A percentile compares a stretch with the other conserved stretches of the same genome.
These are phyloP conservation scores for Picea sitchensis DNA, from an alignment of 75 land plant genomes.

Conservation along the genomic window DNA sequence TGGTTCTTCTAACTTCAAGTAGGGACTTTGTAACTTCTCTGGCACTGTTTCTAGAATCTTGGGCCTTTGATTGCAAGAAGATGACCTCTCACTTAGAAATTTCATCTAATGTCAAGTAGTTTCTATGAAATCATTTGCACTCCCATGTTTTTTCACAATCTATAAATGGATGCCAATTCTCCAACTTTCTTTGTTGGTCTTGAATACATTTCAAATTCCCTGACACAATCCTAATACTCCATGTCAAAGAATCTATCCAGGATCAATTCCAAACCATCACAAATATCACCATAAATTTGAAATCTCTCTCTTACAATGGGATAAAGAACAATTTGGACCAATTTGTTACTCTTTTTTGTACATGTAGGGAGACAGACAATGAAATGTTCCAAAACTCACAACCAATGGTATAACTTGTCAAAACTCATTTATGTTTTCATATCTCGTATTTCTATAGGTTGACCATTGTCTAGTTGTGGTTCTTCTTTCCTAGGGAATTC, in stretches of 20 bases:
- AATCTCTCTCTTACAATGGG: conserved; percentile 77
- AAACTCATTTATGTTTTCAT: conserved; percentile 59
- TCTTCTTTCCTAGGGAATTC: conserved; percentile 4
- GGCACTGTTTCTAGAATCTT: conserved; percentile 46
- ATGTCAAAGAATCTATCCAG: conserved; percentile 83
- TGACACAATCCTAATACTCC: conserved; percentile 67
- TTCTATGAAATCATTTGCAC: conserved; percentile 62
- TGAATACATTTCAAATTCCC: conserved; percentile 65
- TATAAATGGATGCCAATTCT: conserved; percentile 59
- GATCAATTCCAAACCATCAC: conserved; percentile 57
- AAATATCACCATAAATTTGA: conserved; percentile 25
- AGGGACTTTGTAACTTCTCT: conserved; percentile 6
- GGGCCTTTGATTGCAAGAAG: conserved; percentile 24
- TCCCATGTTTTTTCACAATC: conserved; percentile 70
- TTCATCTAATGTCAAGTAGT: conserved; percentile 64
- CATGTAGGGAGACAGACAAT: conserved; percentile 78
- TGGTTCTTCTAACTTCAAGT: conserved; percentile 1
- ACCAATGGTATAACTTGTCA: conserved; percentile 39
- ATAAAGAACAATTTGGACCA: conserved; percentile 64
- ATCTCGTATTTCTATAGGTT: conserved; percentile 38
- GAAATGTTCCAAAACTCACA: conserved; percentile 66
- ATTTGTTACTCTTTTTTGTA: conserved; percentile 49
- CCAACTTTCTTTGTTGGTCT: conserved; percentile 73
- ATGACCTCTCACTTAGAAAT: conserved; percentile 56
- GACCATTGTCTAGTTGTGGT: conserved; percentile 4